Conservation (phyloP, 805 yeast species). For the Nakazawaea holstii region DNA sequence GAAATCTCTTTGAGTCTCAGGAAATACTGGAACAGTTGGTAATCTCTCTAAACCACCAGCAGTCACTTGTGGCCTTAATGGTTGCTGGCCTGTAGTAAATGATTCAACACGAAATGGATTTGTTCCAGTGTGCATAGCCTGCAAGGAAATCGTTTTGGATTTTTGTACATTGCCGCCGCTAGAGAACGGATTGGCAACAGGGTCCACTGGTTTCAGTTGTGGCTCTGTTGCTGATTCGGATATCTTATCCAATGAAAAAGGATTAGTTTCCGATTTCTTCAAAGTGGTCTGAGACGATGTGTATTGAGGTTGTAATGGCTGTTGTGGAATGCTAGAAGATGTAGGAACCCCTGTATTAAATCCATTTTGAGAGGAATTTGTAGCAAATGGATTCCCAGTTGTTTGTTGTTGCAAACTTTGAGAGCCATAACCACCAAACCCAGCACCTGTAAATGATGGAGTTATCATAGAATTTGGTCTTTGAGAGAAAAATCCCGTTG, state of each 20-base stretch:
- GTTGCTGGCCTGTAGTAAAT: conserved; percentile 19
- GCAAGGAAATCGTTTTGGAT: conserved; percentile 4
- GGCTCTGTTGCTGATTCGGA: conserved; percentile 14
- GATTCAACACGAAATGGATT: conserved; percentile 48
- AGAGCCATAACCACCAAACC: conserved; percentile 44
- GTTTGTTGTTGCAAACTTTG: conserved; percentile 20
- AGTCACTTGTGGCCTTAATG: conserved; percentile 41
- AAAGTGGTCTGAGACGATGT: conserved; percentile 4
- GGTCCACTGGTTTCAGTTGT: conserved; percentile 15
- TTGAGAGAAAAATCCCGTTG: conserved; percentile 22
- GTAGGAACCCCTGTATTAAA: background rate
- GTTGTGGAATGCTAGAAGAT: conserved; percentile 14
- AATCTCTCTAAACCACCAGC: conserved; percentile 60
- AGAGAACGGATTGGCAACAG: conserved; percentile 9
- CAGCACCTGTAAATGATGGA: conserved; percentile 43
- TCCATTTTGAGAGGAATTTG: conserved; percentile 12
- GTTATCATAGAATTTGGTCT: conserved; percentile 17
- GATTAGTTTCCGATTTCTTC: conserved; percentile 25
- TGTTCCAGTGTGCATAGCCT: conserved; percentile 32
- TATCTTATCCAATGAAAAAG: conserved; percentile 28
- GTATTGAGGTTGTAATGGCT: conserved; percentile 4
- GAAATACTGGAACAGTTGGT: conserved; percentile 55
- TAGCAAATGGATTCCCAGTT: conserved; percentile 14
- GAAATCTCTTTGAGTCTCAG: conserved; percentile 33
- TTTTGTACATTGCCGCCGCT: background rate